Conservation (phyloP, 305 asterid species). For the Rubia balearica region DNA sequence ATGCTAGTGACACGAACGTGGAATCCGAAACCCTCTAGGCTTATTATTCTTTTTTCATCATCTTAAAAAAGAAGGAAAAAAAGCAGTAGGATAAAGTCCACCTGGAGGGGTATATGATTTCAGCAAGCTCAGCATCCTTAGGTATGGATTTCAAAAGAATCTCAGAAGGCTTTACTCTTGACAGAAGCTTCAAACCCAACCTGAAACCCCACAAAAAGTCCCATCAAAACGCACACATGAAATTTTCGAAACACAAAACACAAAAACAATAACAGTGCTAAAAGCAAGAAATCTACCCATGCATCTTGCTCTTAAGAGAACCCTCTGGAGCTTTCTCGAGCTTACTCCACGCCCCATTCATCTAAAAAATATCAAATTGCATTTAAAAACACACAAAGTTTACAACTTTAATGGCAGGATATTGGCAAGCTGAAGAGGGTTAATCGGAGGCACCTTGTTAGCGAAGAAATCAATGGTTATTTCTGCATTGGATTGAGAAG, state of each 20-base stretch:
- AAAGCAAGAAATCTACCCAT: conserved; percentile 40
- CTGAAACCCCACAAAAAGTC: conserved; percentile 25
- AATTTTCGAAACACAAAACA: not conserved
- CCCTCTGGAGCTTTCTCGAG: conserved; percentile 89
- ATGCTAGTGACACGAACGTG: not conserved
- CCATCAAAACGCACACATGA: conserved; percentile 15
- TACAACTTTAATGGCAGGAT: conserved; percentile 2
- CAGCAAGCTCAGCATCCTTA: conserved; percentile 56
- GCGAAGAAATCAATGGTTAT: conserved; percentile 65
- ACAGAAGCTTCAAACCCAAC: conserved; percentile 71
- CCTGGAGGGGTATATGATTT: conserved; percentile 80
- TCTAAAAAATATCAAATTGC: conserved; percentile 32
- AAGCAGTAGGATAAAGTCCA: conserved; percentile 13
- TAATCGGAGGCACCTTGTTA: conserved; percentile 42
- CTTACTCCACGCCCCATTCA: conserved; percentile 76
- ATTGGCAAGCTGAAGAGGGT: not conserved
- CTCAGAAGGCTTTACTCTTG: conserved; percentile 91
- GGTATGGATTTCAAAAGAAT: conserved; percentile 84
- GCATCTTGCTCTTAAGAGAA: conserved; percentile 69
- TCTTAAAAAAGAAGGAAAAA: not conserved
- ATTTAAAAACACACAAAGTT: conserved; percentile 10
- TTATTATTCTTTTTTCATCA: not conserved
- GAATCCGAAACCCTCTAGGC: not conserved
- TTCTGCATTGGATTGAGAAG: conserved; percentile 44
- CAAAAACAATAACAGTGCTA: not conserved